Percentiles rank a stretch among this genome's conserved stretches.
These are phyloP conservation scores for Phyllosticta ampelicida DNA, from an alignment of 2,329 filamentous ascomycete genomes.

Conservation along the genomic window DNA sequence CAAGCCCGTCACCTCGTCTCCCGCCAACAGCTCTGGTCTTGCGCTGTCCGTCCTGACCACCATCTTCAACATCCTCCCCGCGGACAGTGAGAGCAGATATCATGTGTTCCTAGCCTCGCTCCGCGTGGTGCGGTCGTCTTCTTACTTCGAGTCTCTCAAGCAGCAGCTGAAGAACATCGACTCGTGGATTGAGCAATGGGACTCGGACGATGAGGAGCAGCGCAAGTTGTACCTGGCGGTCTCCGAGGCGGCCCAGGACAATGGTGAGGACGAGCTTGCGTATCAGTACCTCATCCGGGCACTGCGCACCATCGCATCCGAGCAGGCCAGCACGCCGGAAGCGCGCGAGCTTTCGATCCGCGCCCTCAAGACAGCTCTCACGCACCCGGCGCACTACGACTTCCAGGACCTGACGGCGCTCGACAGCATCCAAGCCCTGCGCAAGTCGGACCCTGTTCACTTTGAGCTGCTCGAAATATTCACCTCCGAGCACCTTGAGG, in stretches of 20 bases:
- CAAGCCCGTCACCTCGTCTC: conserved; percentile 76
- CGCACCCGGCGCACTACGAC: conserved; percentile 56
- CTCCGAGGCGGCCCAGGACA: conserved; percentile 67
- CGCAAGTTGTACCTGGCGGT: conserved; percentile 78
- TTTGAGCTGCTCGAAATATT: conserved; percentile 94
- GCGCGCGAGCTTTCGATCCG: conserved; percentile 50
- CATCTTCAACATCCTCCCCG: conserved; percentile 85
- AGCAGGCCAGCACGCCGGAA: conserved; percentile 44
- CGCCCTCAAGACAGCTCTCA: conserved; percentile 56
- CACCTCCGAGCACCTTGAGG: conserved; percentile 84
- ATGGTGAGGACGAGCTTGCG: conserved; percentile 64
- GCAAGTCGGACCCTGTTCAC: conserved; percentile 71
- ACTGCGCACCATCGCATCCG: conserved; percentile 60
- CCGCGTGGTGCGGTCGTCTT: conserved; percentile 61
- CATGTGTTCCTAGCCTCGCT: conserved; percentile 86
- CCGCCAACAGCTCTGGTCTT: conserved; percentile 72
- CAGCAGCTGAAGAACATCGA: conserved; percentile 76
- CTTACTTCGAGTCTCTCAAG: conserved; percentile 67
- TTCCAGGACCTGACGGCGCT: conserved; percentile 61
- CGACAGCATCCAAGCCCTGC: conserved; percentile 74
- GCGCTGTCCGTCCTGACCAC: conserved; percentile 86
- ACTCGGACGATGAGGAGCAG: conserved; percentile 68
- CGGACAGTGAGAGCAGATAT: conserved; percentile 68
- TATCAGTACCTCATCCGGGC: conserved; percentile 67
- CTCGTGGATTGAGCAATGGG: conserved; percentile 73